A percentile compares a stretch with the other conserved stretches of the same genome.
Conservation (phyloP, 73 alveolate genomes). For the Blepharisma japonicum region DNA sequence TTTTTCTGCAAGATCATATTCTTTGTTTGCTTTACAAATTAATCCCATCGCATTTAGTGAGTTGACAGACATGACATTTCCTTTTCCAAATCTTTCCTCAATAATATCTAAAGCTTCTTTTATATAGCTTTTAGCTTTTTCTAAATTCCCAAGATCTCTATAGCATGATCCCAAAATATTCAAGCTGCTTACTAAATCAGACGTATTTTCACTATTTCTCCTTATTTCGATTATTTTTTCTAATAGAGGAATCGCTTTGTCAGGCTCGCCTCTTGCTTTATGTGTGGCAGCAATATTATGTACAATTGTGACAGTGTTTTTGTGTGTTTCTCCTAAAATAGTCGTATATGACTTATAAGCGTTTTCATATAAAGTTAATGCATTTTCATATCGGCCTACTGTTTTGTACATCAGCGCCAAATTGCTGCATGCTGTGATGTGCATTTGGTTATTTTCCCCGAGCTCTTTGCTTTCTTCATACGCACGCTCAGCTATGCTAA, state of each 20-base stretch:
- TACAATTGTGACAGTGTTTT: background rate
- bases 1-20: constrained; percentile 5
- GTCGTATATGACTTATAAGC: background rate
- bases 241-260: background rate
- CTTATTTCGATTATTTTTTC: background rate
- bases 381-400: background rate
- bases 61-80: constrained; percentile 14
- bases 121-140: background rate
- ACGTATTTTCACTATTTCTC: background rate
- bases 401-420: constrained; percentile 16
- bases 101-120: constrained; percentile 12
- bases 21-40: background rate
- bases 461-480: background rate
- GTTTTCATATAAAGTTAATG: background rate
- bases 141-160: background rate
- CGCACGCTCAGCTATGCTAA: no score
- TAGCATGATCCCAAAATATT: background rate
- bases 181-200: background rate
- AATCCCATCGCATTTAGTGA: background rate
- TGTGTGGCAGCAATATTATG: constrained; percentile 22
- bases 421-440: background rate
- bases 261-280: constrained; percentile 19
- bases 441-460: background rate
- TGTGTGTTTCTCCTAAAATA: background rate
- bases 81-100: constrained; percentile 7